Base-by-base conservation (phyloP, 495 filamentous ascomycete genomes). In the Podospora pseudopauciseta region DNA sequence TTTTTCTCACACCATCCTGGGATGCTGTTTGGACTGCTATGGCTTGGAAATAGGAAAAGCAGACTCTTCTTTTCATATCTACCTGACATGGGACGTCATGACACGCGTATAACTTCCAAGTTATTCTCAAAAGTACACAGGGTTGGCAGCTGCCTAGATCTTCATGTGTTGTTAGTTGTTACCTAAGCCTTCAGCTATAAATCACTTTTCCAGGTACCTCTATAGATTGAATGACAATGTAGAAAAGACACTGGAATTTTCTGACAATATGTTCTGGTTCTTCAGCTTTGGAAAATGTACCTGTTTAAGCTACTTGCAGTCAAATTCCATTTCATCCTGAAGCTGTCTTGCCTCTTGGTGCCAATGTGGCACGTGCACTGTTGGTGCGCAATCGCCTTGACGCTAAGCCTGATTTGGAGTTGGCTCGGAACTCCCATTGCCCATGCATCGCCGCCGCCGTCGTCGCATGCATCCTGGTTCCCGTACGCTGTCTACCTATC, bases 391-490 rank as follows among this genome's bases (percentile, higher is more conserved):
- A 60, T 68, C 44, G 27, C 30, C 57, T 62, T 62, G 53, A 53
- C 5, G 15, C 58, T 65, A 57, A 67, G 56, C 65, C 57, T 34
- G 60, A 59, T 58, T 63, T 53, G 64, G 60, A 26, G 65, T 64
- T 32, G 59, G 34, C 53, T 65, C 20, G 49, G 64, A 19, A 60
- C 27, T 64, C 44, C 44, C 4, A 56, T 58, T 58, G 55, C 57
- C 65, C 58, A 65, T 67, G 68, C 68, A 61, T 67, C 65, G 65
- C 65, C 59, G 63, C 28, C 60, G 55, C 59, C 60, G 54, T 65
- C 64, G 69, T 68, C 63, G 72, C 72, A 72, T 65, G 70, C 68
- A 74, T 67, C 70, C 72, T 53, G 68, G 64, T 60, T 71, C 44
- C 63, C 11, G 32, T 27, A 59, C 18, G 18, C 27, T 56, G 60